These are phyloP conservation scores for Thalassiosira pacifica DNA, from an alignment of 352 stramenopile species.

Conservation along the genomic window DNA sequence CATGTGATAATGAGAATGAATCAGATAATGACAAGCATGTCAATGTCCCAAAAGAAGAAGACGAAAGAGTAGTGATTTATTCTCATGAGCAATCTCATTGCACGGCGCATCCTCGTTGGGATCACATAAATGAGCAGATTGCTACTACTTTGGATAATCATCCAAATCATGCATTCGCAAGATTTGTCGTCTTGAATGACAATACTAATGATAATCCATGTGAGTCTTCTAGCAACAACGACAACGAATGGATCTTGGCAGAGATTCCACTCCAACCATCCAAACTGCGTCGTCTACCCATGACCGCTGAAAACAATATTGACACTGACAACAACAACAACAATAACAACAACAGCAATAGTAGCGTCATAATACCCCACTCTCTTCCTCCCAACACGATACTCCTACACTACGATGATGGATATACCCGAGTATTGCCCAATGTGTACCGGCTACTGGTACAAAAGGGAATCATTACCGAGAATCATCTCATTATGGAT, in stretches of 20 bases:
- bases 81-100: background rate
- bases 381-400: conserved; percentile 72
- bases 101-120: conserved; percentile 42
- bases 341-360: conserved; percentile 6
- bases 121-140: conserved; percentile 54
- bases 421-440: conserved; percentile 56
- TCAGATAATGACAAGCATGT: too few species aligned
- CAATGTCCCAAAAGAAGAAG: background rate
- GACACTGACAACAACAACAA: background rate
- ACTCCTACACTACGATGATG: conserved; percentile 76
- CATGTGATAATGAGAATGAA: too few species aligned
- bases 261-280: conserved; percentile 34
- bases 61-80: background rate
- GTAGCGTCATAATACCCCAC: conserved; percentile 44
- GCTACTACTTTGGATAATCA: too few species aligned
- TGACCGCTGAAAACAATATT: too few species aligned
- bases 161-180: too few species aligned
- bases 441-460: conserved; percentile 61
- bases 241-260: conserved; percentile 6
- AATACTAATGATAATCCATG: background rate
- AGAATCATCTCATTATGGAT: conserved; percentile 10
- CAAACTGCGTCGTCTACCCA: conserved; percentile 30
- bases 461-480: conserved; percentile 43
- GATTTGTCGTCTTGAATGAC: conserved; percentile 39
- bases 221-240: background rate